Evolutionary conservation across 345 rosid genomes (phyloP), one percentile per base, ranked within the genome.

Genomic region (Boechera retrofracta): DNA sequence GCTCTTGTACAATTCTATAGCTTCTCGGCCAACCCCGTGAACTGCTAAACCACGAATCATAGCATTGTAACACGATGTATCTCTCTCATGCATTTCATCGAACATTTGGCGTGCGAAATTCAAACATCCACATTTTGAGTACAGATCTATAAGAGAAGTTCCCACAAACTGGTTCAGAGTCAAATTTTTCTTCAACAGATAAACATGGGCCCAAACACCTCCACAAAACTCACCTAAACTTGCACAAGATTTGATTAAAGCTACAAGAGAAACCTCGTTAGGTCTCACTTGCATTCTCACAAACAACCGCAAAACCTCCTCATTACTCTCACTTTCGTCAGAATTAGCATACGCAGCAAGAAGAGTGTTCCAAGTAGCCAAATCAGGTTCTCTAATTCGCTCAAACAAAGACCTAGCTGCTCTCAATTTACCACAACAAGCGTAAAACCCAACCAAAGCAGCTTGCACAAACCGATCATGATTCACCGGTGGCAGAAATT

Each of bases 341-440:
- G 66, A 69, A 52, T 77, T 75, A 42, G 90, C 87, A 73, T 85
- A 85, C 28, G 92, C 90, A 70, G 75, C 35, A n/a, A 91, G 77
- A 45, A 87, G 72, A 12, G 87, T 80, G 51, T 91, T 91, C 91
- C 97, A 89, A 1, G 84, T 73, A 16, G 88, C 86, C 67, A 87
- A 85, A 86, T 91, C 89, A 4, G 91, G 94, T 49, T 54, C 69
- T 10, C 48, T 57, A 52, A 87, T 89, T 58, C 76, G 86, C 68
- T 84, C 79, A 55, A 91, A 91, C 74, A 91, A 5, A 51, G 64
- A 68, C 24, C 87, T 78, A 63, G 92, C 91, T 54, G 64, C 78
- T 51, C 73, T 79, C 77, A 88, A 66, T 59, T 74, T 74, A 59
- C 89, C 91, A 54, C 68, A 75, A 56, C 72, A 82, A 10, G 86